These are phyloP conservation scores for Lecanicillium sp. DNA, from an alignment of 2,329 filamentous ascomycete genomes.

Conservation along the genomic window DNA sequence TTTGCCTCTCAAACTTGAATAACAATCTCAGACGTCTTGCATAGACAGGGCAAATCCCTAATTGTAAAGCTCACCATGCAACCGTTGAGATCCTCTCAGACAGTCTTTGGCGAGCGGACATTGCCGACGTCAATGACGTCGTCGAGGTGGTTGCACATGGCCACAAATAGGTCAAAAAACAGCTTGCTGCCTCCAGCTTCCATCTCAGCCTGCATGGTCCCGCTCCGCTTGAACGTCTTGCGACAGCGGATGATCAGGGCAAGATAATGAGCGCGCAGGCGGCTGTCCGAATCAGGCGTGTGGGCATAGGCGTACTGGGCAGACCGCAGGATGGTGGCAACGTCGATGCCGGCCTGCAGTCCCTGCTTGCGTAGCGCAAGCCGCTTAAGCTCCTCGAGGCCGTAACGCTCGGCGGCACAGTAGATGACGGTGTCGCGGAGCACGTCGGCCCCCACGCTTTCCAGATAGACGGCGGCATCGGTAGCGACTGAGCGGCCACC, in stretches of 20 bases:
- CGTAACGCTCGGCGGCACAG: slow-evolving; percentile 85
- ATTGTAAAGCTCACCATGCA: background rate
- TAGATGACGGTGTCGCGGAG: slow-evolving; percentile 92
- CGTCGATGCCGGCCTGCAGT: slow-evolving; percentile 84
- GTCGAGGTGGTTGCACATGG: slow-evolving; percentile 97
- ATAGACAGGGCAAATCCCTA: slow-evolving; percentile 1
- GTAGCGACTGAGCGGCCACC: slow-evolving; percentile 39
- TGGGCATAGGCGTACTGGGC: slow-evolving; percentile 93
- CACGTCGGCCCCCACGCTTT: slow-evolving; percentile 65
- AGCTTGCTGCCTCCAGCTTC: slow-evolving; percentile 81
- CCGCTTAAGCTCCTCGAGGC: slow-evolving; percentile 84
- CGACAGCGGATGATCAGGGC: slow-evolving; percentile 95
- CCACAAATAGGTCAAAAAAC: slow-evolving; percentile 97
- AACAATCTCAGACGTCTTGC: slow-evolving; percentile 8
- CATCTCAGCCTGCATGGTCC: slow-evolving; percentile 99
- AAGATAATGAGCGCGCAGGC: slow-evolving; percentile 92
- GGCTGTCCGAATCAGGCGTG: slow-evolving; percentile 86
- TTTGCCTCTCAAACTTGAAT: slow-evolving; percentile 15
- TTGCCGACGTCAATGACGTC: slow-evolving; percentile 84
- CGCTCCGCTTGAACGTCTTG: slow-evolving; percentile 95
- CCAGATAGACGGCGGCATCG: slow-evolving; percentile 58
- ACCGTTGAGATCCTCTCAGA: slow-evolving; percentile 30
- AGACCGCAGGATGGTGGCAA: slow-evolving; percentile 82
- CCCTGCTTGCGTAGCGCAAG: slow-evolving; percentile 92
- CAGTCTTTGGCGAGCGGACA: slow-evolving; percentile 49